Evolutionary conservation across 495 filamentous ascomycete species (phyloP).

Genomic region (Pseudoneurospora amorphoporcata): DNA sequence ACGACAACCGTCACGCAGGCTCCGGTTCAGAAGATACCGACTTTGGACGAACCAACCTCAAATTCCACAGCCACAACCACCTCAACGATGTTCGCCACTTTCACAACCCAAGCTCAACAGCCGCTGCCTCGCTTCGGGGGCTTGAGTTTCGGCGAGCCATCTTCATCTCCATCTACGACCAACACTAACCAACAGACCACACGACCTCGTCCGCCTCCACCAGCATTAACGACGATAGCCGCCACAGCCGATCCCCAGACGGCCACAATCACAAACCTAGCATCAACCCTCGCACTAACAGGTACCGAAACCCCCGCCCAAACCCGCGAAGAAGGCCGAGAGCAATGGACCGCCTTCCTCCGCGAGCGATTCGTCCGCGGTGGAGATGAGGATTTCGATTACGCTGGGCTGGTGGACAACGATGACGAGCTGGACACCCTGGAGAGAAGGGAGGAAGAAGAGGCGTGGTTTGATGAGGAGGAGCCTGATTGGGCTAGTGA

Average conservation of each 20-base stretch:
- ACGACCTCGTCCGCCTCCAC: neutral
- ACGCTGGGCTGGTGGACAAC: constrained; percentile 48
- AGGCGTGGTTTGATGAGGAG: constrained; percentile 70
- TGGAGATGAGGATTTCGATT: constrained; percentile 68
- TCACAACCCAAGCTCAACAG: neutral
- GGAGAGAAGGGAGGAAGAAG: constrained; percentile 47
- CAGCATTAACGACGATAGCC: neutral
- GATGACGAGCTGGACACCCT: constrained; percentile 61
- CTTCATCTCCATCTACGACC: neutral
- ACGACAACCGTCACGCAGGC: neutral
- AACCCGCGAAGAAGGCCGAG: constrained; percentile 54
- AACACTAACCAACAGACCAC: neutral
- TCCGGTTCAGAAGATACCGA: neutral
- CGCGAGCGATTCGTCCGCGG: constrained; percentile 59
- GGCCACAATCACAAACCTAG: neutral
- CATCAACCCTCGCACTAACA: neutral
- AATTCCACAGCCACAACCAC: neutral
- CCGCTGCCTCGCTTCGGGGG: neutral
- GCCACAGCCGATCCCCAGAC: neutral
- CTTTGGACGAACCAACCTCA: neutral
- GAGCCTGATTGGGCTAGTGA: constrained; percentile 53
- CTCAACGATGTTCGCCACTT: neutral
- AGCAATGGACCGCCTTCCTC: constrained; percentile 59
- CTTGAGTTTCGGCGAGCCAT: neutral
- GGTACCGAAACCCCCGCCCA: constrained; percentile 40